phyloP scores from a whole-genome alignment of 371 early-diverging fungal genomes.

The Mortierella sp. region DNA sequence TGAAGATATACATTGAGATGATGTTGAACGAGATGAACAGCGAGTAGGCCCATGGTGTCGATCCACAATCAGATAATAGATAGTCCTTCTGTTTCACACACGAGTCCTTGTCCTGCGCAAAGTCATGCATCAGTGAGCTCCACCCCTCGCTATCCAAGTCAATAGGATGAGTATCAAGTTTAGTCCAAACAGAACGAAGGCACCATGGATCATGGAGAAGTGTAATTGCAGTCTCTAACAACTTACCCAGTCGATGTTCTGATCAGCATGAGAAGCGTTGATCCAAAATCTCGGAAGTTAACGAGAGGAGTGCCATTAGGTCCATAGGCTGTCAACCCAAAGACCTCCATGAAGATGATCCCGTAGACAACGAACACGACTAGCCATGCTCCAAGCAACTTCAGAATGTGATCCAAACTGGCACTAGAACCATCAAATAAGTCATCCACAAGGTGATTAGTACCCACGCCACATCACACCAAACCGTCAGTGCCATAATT shows the following conservation, averaged over 20 bases:
- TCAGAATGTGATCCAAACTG: conserved; percentile 68
- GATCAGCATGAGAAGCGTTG: conserved; percentile 68
- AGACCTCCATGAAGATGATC: conserved; percentile 80
- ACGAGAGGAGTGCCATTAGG: conserved; percentile 62
- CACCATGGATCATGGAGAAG: too few relatives aligned
- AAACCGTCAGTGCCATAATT: too few relatives aligned
- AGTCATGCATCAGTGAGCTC: conserved; percentile 79
- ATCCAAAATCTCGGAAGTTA: conserved; percentile 71
- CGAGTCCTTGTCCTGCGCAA: conserved; percentile 65
- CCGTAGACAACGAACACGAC: conserved; percentile 73
- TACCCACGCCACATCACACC: too few relatives aligned
- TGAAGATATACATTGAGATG: conserved; percentile 82
- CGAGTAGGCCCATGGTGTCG: conserved; percentile 66
- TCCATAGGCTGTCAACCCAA: conserved; percentile 75
- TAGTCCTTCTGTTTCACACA: conserved; percentile 66
- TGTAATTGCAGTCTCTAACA: neutral
- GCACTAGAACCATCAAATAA: too few relatives aligned
- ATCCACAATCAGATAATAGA: conserved; percentile 76
- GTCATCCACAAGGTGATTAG: too few relatives aligned
- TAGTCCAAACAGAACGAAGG: neutral
- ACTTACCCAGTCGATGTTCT: conserved; percentile 73
- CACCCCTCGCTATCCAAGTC: conserved; percentile 66
- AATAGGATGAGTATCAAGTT: neutral
- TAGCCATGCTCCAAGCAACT: conserved; percentile 75
- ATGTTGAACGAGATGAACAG: conserved; percentile 76